A percentile compares a stretch with the other conserved stretches of the same genome.
Conservation (phyloP, 2,329 filamentous ascomycete species). For the Arthrobotrys pseudoclavata region DNA sequence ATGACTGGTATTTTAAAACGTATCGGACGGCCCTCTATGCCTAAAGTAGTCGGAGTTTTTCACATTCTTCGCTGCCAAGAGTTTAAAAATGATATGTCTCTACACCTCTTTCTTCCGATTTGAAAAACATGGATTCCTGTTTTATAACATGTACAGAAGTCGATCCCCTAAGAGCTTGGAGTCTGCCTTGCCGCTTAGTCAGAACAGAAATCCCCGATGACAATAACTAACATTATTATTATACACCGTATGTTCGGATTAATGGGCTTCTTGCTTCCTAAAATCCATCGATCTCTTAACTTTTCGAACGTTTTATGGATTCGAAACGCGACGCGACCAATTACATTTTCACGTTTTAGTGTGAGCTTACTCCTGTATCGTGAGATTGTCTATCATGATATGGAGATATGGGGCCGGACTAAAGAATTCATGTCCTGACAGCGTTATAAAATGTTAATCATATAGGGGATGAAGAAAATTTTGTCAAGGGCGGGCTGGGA, state of each 20-base stretch:
- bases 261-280: neutral
- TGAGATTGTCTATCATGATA: neutral
- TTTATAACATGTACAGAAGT: neutral
- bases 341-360: neutral
- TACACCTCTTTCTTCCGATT: too few relatives aligned
- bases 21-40: neutral
- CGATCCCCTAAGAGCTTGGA: neutral
- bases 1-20: neutral
- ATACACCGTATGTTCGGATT: neutral
- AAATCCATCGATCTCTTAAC: neutral
- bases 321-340: neutral
- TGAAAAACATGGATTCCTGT: neutral
- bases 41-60: slow-evolving; percentile 13
- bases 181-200: slow-evolving; percentile 20
- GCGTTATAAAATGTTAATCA: too few relatives aligned
- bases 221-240: neutral
- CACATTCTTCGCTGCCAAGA: neutral
- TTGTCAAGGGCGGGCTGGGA: too few relatives aligned
- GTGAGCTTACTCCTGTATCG: neutral
- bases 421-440: too few relatives aligned
- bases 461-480: too few relatives aligned
- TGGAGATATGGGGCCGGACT: neutral
- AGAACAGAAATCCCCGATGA: neutral
- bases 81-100: neutral
- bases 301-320: neutral